Evolutionary conservation across 768 basidiomycete species (phyloP).

Genomic region (Phylloporus rhodoxanthus): DNA sequence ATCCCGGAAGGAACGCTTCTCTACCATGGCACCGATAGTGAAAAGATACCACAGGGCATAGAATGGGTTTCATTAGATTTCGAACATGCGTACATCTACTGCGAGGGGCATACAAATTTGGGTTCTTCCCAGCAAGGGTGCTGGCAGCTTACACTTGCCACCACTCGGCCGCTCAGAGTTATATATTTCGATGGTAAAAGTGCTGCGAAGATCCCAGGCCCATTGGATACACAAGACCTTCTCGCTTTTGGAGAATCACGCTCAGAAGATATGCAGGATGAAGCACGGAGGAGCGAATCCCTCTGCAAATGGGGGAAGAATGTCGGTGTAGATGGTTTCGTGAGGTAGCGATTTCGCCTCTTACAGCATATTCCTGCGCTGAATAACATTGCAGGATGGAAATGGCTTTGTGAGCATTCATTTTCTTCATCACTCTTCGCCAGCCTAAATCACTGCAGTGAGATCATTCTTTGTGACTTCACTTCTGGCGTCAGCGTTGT

Average conservation of each 20-base stretch:
- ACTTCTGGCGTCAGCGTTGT: too few species aligned
- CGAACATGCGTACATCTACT: neutral
- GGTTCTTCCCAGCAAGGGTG: too few species aligned
- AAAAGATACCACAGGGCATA: neutral
- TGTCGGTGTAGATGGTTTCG: slow-evolving; percentile 30
- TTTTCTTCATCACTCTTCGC: neutral
- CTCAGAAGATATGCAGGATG: slow-evolving; percentile 17
- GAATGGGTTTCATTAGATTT: neutral
- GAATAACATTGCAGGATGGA: slow-evolving; percentile 32
- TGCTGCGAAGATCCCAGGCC: too few species aligned
- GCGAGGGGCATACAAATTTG: neutral
- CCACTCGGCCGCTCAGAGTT: too few species aligned
- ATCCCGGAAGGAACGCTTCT: neutral
- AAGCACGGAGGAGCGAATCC: slow-evolving; percentile 19
- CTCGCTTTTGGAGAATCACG: slow-evolving; percentile 23
- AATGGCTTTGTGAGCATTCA: slow-evolving; percentile 39
- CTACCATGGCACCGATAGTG: neutral
- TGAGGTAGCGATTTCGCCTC: slow-evolving; percentile 15
- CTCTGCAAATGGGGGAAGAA: slow-evolving; percentile 31
- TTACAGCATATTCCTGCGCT: neutral
- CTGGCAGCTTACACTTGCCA: too few species aligned
- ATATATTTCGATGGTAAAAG: too few species aligned
- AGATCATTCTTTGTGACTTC: too few species aligned
- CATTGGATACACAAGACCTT: slow-evolving; percentile 17
- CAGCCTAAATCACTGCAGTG: slow-evolving; percentile 5